phyloP scores from a whole-genome alignment of 169 alveolate species.

The Amoebophrya sp. region DNA sequence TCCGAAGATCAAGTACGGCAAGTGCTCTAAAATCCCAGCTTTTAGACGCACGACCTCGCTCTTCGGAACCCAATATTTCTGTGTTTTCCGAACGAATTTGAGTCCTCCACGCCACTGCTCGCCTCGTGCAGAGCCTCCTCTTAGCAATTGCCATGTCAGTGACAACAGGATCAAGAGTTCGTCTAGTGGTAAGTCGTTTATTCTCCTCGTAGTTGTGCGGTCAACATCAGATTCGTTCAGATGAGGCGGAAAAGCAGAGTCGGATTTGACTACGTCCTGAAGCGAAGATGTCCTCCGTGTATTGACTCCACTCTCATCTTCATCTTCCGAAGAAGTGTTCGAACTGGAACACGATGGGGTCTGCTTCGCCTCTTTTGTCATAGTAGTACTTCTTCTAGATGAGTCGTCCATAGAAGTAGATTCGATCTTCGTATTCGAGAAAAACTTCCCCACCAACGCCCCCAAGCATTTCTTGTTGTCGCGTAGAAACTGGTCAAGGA shows the following conservation, averaged over 20 bases:
- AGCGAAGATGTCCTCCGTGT: background rate
- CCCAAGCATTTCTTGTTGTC: background rate
- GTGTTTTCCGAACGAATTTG: constrained; percentile 55
- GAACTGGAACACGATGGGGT: background rate
- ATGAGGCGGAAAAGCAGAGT: background rate
- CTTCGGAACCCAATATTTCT: constrained; percentile 56
- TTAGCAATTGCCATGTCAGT: background rate
- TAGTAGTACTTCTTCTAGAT: too few relatives aligned
- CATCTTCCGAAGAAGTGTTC: background rate
- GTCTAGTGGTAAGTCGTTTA: background rate
- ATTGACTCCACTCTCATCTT: background rate
- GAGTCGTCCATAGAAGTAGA: too few relatives aligned
- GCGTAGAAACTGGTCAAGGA: background rate
- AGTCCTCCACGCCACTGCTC: constrained; percentile 56
- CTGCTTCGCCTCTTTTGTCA: background rate
- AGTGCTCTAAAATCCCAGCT: constrained; percentile 55
- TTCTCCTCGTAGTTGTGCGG: background rate
- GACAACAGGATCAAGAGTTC: background rate
- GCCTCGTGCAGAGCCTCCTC: background rate
- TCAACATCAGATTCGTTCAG: background rate
- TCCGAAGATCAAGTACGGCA: constrained; percentile 60
- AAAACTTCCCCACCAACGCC: background rate
- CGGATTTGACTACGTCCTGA: background rate
- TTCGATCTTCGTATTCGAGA: background rate
- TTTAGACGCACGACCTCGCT: constrained; percentile 57